Evolutionary conservation across 257 asterid genomes (phyloP), one percentile per base, ranked within the genome.

Genomic region (Nicotiana obtusifolia): DNA sequence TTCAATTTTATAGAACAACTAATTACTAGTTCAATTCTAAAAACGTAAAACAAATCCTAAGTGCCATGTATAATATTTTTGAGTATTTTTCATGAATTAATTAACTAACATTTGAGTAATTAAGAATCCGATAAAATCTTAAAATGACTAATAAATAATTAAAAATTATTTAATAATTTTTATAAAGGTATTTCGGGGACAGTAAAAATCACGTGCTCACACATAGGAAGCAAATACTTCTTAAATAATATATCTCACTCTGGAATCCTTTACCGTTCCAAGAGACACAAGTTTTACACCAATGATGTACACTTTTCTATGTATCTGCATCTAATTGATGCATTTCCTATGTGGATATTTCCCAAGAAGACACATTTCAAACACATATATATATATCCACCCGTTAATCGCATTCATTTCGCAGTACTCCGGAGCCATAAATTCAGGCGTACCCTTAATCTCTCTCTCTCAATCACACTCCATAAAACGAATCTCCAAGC

Each of bases 331-430:
- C 2, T 78, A 83, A 47, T 82, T 85, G 4, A 73, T 82, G 80
- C 89, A 90, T 82, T 89, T 88, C 1, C 79, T 79, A 41, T 85
- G 89, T 2, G 90, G 91, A 62, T 49, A 85, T 14, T 90, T 9
- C 71, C 86, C 94, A 78, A 90, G 56, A 78, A 90, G 76, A 77
- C 91, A 90, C 91, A 90, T 81, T 2, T 92, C 94, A 11, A 89
- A 89, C 2, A 92, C 82, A 79, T 86, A n/a, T n/a, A 90, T 3
- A 87, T n/a, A 87, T n/a, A 26, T 86, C 91, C 4, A 86, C 94
- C 24, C 80, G 78, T 54, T 90, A 89, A 3, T 86, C 60, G 53
- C 88, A 87, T 71, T 84, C 88, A 80, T 85, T 90, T 86, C 90
- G 11, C 87, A 85, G 31, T 69, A 66, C 85, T 89, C 94, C 0